These are phyloP conservation scores for Boletus smithii DNA, from an alignment of 1,284 basidiomycete species.

Conservation along the genomic window DNA sequence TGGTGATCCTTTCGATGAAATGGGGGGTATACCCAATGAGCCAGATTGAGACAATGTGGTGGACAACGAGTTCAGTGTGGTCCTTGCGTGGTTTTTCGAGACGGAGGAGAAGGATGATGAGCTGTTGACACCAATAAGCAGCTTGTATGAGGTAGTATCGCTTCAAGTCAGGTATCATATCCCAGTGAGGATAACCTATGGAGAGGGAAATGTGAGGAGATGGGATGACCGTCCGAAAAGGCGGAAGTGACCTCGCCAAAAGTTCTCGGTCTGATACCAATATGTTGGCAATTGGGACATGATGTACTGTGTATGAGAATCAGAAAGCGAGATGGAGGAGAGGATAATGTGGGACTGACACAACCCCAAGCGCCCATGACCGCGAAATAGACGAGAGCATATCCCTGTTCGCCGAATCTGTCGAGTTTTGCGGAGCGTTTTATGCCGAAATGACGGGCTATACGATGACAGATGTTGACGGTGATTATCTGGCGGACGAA, in stretches of 20 bases:
- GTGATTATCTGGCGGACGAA: constrained; percentile 83
- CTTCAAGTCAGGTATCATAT: constrained; percentile 86
- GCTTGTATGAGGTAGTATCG: constrained; percentile 88
- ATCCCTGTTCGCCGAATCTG: constrained; percentile 88
- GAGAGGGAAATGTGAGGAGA: constrained; percentile 1
- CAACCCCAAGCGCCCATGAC: constrained; percentile 73
- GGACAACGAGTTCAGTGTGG: constrained; percentile 79
- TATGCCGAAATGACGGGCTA: constrained; percentile 73
- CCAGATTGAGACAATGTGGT: constrained; percentile 96
- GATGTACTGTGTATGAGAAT: constrained; percentile 52
- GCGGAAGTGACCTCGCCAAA: constrained; percentile 66
- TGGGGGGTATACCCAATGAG: constrained; percentile 77
- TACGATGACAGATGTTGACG: constrained; percentile 64
- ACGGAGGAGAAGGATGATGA: constrained; percentile 79
- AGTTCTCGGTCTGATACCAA: constrained; percentile 84
- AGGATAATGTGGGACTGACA: constrained; percentile 46
- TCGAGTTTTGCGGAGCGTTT: constrained; percentile 66
- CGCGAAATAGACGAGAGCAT: constrained; percentile 80
- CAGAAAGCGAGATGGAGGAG: not conserved
- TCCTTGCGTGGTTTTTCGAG: constrained; percentile 96
- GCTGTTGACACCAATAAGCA: constrained; percentile 94
- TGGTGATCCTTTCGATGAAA: not conserved
- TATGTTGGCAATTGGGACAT: constrained; percentile 86
- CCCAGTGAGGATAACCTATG: constrained; percentile 82
- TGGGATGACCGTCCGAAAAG: not conserved